Evolutionary conservation across 352 stramenopile genomes (phyloP).

Genomic region (Pythium insidiosum): DNA sequence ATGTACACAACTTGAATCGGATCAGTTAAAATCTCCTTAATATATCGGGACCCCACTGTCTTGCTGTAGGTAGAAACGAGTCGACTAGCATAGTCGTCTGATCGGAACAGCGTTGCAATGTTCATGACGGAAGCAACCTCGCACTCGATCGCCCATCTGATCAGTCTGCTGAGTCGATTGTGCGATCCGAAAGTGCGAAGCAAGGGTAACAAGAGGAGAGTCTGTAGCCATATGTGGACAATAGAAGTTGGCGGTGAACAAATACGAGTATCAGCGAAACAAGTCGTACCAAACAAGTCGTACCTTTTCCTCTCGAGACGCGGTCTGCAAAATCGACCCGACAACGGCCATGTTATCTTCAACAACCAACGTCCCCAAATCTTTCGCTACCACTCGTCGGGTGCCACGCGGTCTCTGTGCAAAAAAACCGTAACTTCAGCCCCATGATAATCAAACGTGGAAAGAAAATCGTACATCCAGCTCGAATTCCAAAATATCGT

Average conservation of each 20-base stretch:
- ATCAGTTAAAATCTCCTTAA: slow-evolving; percentile 23
- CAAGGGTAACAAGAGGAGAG: slow-evolving; percentile 23
- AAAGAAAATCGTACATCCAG: too few relatives aligned
- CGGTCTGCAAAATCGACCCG: slow-evolving; percentile 69
- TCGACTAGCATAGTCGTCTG: slow-evolving; percentile 32
- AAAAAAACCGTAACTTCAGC: slow-evolving; percentile 2
- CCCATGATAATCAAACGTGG: too few relatives aligned
- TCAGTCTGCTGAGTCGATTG: slow-evolving; percentile 23
- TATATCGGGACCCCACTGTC: slow-evolving; percentile 22
- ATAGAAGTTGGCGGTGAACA: too few relatives aligned
- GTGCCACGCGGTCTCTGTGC: slow-evolving; percentile 1
- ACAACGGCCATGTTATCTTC: slow-evolving; percentile 72
- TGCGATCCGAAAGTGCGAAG: slow-evolving; percentile 26
- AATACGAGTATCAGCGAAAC: neutral
- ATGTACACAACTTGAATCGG: slow-evolving; percentile 28
- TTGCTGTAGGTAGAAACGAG: slow-evolving; percentile 40
- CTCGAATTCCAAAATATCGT: neutral
- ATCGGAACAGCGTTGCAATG: slow-evolving; percentile 34
- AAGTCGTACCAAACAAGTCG: too few relatives aligned
- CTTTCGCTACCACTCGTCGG: slow-evolving; percentile 17
- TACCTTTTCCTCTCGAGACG: slow-evolving; percentile 66
- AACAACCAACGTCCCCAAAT: slow-evolving; percentile 42
- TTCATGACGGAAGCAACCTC: slow-evolving; percentile 31
- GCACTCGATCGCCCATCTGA: slow-evolving; percentile 38
- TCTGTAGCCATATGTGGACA: too few relatives aligned